Evolutionary conservation across 768 basidiomycete genomes (phyloP).

Genomic region (Podaxis sp.): DNA sequence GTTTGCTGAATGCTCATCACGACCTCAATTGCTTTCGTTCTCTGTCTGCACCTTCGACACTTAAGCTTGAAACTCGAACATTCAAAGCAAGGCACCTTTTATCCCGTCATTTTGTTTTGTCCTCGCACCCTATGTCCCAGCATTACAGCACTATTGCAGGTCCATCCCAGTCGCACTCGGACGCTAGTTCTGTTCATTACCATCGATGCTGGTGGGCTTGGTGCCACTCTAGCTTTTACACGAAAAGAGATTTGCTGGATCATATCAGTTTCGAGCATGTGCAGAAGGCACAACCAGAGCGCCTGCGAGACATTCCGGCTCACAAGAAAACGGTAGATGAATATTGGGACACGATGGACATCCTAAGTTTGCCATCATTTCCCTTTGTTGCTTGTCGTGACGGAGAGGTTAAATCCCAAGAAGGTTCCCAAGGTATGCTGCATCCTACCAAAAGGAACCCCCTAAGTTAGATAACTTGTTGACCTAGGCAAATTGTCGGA

Average conservation of each 20-base stretch:
- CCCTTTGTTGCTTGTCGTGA: not conserved
- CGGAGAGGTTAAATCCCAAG: conserved; percentile 1
- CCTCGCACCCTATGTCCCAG: not conserved
- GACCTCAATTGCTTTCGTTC: too few relatives aligned
- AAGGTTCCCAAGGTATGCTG: not conserved
- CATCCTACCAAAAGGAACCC: not conserved
- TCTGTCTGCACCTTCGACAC: too few relatives aligned
- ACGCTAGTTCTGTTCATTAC: conserved; percentile 12
- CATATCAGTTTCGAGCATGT: conserved; percentile 50
- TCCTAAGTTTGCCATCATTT: conserved; percentile 12
- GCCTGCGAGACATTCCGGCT: conserved; percentile 38
- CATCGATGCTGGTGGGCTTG: conserved; percentile 49
- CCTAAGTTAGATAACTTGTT: not conserved
- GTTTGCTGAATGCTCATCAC: too few relatives aligned
- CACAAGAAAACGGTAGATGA: conserved; percentile 42
- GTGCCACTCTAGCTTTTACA: conserved; percentile 41
- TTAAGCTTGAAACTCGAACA: not conserved
- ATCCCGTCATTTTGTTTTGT: not conserved
- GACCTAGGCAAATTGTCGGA: not conserved
- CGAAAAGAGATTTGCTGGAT: conserved; percentile 30
- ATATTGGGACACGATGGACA: conserved; percentile 30
- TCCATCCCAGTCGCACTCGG: conserved; percentile 2
- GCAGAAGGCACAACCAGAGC: conserved; percentile 36
- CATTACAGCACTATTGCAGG: not conserved
- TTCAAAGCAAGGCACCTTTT: not conserved